Conservation (phyloP, 805 yeast genomes). For the Candida jianshihensis region DNA sequence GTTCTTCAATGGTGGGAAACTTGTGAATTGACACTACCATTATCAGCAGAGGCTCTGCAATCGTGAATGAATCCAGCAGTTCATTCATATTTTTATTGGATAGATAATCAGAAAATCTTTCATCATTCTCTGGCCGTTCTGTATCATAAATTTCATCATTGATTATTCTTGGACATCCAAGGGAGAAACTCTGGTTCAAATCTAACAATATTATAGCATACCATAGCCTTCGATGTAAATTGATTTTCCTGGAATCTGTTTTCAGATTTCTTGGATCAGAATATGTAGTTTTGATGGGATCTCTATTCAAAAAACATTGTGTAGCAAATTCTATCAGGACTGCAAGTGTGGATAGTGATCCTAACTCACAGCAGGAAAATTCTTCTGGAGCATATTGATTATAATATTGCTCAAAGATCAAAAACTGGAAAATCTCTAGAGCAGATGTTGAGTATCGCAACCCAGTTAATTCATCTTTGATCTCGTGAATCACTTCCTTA, state of each 20-base stretch:
- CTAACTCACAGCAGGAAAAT: neutral
- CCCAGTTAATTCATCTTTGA: neutral
- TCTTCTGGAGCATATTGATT: neutral
- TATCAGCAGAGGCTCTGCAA: neutral
- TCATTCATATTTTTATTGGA: neutral
- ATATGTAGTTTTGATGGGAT: neutral
- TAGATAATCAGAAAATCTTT: neutral
- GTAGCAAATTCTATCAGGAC: neutral
- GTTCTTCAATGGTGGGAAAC: neutral
- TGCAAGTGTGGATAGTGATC: neutral
- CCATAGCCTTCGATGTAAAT: neutral
- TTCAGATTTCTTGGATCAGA: too few relatives aligned
- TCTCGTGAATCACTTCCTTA: neutral
- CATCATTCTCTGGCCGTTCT: neutral
- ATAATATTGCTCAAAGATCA: neutral
- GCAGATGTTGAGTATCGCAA: neutral
- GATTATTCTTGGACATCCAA: neutral
- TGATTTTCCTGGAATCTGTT: neutral
- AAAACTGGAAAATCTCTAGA: neutral
- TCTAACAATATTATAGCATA: neutral
- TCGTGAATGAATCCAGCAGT: neutral
- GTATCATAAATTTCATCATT: neutral
- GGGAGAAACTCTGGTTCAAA: neutral
- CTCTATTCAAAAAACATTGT: neutral
- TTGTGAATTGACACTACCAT: neutral